Evolutionary conservation across 129 eudicot species (phyloP).

Genomic region (Lonicera japonica): DNA sequence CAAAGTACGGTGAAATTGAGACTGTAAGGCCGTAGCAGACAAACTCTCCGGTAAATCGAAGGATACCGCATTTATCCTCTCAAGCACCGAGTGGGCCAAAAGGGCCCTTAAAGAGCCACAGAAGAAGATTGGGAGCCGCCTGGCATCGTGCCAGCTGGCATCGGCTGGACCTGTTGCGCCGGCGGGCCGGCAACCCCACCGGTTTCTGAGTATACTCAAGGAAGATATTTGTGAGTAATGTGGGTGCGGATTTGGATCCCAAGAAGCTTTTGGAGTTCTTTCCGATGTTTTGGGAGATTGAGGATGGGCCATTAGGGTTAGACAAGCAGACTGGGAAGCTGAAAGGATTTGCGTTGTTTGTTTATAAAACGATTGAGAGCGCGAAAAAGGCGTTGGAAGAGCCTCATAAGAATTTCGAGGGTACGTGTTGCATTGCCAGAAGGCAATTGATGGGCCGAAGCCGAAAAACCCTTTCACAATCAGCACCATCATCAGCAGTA

Average conservation of each 20-base stretch:
- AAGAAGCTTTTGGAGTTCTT: conserved; percentile 55
- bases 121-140: conserved; percentile 76
- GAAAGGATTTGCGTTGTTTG: conserved; percentile 78
- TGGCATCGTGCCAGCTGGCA: conserved; percentile 82
- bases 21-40: conserved; percentile 72
- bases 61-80: conserved; percentile 73
- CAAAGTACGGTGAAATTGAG: conserved; percentile 77
- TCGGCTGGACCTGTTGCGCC: conserved; percentile 78
- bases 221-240: conserved; percentile 91
- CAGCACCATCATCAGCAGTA: conserved; percentile 38
- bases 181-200: conserved; percentile 41
- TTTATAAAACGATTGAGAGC: conserved; percentile 67
- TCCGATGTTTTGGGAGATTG: conserved; percentile 72
- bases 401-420: conserved; percentile 92
- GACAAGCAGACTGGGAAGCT: too few species aligned
- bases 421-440: conserved; percentile 70
- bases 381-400: conserved; percentile 76
- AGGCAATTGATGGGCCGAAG: conserved; percentile 81
- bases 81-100: conserved; percentile 67
- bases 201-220: conserved; percentile 73
- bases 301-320: conserved; percentile 92
- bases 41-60: conserved; percentile 73
- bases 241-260: conserved; percentile 68
- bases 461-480: conserved; percentile 49
- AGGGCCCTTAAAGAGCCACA: conserved; percentile 75